These are phyloP conservation scores for Eremothecium coryli DNA, from an alignment of 1,139 yeast genomes.

Conservation along the genomic window DNA sequence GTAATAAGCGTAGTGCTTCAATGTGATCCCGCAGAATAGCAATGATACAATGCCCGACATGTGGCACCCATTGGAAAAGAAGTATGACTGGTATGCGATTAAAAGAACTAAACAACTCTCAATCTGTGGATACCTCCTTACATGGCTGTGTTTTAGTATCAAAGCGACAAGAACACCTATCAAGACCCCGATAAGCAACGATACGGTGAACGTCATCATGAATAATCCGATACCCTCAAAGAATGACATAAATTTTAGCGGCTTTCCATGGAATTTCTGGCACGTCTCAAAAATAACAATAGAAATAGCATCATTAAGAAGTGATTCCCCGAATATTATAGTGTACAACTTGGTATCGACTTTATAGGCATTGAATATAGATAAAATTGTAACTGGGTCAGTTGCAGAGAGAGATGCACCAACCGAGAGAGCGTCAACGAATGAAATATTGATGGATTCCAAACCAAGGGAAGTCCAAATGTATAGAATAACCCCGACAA, in stretches of 20 bases:
- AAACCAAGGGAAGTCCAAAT: conserved; percentile 88
- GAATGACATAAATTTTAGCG: conserved; percentile 62
- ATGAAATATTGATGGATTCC: conserved; percentile 79
- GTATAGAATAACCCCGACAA: conserved; percentile 73
- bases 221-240: conserved; percentile 94
- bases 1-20: conserved; percentile 93
- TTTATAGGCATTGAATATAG: conserved; percentile 93
- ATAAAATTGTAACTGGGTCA: conserved; percentile 93
- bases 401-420: conserved; percentile 98
- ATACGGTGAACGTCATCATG: conserved; percentile 84
- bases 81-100: conserved; percentile 92
- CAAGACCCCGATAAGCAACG: conserved; percentile 82
- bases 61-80: conserved; percentile 97
- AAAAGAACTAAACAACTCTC: conserved; percentile 88
- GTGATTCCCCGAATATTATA: conserved; percentile 91
- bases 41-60: conserved; percentile 98
- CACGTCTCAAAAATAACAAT: conserved; percentile 99
- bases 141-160: conserved; percentile 82
- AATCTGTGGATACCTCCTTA: conserved; percentile 88
- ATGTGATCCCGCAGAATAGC: conserved; percentile 89
- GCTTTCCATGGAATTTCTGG: conserved; percentile 87
- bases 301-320: conserved; percentile 93
- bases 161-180: conserved; percentile 86
- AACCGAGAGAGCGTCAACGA: conserved; percentile 92
- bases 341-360: conserved; percentile 97